Evolutionary conservation across 257 asterid genomes (phyloP).

Genomic region (Fraxinus quadrangulata): DNA sequence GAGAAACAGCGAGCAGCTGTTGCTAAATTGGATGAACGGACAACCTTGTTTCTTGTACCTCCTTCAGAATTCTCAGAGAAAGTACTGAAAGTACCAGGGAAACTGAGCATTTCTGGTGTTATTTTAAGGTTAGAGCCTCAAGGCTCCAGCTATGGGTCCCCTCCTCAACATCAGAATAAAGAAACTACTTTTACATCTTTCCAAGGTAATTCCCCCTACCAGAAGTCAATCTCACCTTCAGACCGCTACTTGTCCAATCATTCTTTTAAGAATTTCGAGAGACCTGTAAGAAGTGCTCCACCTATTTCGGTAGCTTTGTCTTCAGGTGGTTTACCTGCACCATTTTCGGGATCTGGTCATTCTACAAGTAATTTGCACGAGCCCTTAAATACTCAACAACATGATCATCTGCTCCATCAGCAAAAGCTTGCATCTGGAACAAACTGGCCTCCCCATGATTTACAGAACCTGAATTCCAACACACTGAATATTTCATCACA

Average conservation of each 20-base stretch:
- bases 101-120: conserved; percentile 88
- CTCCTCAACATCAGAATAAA: conserved; percentile 44
- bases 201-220: conserved; percentile 36
- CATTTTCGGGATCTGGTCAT: conserved; percentile 33
- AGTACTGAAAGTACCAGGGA: conserved; percentile 87
- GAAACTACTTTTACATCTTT: conserved; percentile 40
- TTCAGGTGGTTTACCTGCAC: conserved; percentile 31
- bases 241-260: conserved; percentile 48
- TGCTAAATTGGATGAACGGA: conserved; percentile 75
- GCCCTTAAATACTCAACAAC: conserved; percentile 33
- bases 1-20: conserved; percentile 94
- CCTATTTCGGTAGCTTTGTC: conserved; percentile 28
- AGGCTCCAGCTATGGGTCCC: conserved; percentile 46
- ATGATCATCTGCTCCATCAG: conserved; percentile 41
- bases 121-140: conserved; percentile 64
- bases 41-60: conserved; percentile 87
- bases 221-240: conserved; percentile 57
- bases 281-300: conserved; percentile 27
- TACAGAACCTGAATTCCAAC: conserved; percentile 38
- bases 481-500: conserved; percentile 32
- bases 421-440: conserved; percentile 41
- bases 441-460: conserved; percentile 50
- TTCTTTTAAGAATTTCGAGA: conserved; percentile 33
- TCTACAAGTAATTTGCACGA: conserved; percentile 27
- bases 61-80: conserved; percentile 93